These are phyloP conservation scores for Colletotrichum navitas DNA, from an alignment of 2,329 filamentous ascomycete species.

Conservation along the genomic window DNA sequence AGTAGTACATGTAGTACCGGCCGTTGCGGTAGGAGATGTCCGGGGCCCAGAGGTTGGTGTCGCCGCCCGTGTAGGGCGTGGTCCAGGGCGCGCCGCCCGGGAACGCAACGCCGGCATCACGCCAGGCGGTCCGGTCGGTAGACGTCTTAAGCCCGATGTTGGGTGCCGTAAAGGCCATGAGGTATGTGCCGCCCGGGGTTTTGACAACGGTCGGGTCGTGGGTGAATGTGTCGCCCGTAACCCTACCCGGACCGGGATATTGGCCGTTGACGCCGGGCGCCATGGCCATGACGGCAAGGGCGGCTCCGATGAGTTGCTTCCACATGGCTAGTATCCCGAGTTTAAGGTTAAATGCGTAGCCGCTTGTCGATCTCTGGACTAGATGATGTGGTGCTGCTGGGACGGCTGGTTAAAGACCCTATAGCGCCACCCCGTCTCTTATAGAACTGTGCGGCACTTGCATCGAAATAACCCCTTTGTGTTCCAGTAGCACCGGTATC, in stretches of 20 bases:
- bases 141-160: constrained; percentile 50
- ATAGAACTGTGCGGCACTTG: not conserved
- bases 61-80: constrained; percentile 48
- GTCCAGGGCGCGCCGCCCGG: constrained; percentile 51
- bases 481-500: not conserved
- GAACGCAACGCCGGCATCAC: constrained; percentile 48
- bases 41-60: constrained; percentile 61
- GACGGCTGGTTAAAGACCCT: not conserved
- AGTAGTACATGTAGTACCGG: constrained; percentile 51
- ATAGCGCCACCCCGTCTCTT: not conserved
- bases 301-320: constrained; percentile 44
- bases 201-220: constrained; percentile 50
- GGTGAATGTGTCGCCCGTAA: constrained; percentile 46
- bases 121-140: constrained; percentile 49
- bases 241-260: constrained; percentile 45
- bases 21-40: constrained; percentile 59
- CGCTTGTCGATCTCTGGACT: not conserved
- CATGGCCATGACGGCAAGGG: constrained; percentile 44
- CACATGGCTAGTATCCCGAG: constrained; percentile 39
- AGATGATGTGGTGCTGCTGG: not conserved
- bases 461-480: not conserved
- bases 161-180: constrained; percentile 47
- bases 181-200: constrained; percentile 47
- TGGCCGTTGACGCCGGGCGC: constrained; percentile 27
- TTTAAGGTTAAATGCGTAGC: not conserved